These are phyloP conservation scores for Scheffersomyces quercinus DNA, from an alignment of 1,139 yeast species.

Conservation along the genomic window DNA sequence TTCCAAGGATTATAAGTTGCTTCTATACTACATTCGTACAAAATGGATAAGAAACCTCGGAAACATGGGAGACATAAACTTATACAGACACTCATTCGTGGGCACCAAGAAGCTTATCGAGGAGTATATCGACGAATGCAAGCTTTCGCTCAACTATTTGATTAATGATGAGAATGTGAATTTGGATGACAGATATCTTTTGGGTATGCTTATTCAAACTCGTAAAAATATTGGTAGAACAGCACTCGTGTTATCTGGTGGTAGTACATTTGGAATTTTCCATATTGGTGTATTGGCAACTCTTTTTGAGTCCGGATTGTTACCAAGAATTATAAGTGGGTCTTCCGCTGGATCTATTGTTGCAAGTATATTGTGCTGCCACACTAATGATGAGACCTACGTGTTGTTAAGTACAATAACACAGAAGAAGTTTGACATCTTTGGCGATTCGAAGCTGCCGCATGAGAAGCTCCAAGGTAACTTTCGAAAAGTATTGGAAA, in stretches of 20 bases:
- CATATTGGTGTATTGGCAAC: slow-evolving; percentile 92
- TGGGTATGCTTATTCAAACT: slow-evolving; percentile 83
- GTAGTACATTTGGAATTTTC: slow-evolving; percentile 89
- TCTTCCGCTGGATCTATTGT: slow-evolving; percentile 96
- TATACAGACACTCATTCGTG: slow-evolving; percentile 75
- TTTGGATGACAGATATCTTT: slow-evolving; percentile 64
- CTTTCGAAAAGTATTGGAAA: slow-evolving; percentile 37
- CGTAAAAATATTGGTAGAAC: slow-evolving; percentile 91
- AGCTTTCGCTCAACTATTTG: slow-evolving; percentile 55
- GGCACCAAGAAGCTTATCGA: slow-evolving; percentile 88
- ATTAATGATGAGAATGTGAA: slow-evolving; percentile 43
- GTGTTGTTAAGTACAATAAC: slow-evolving; percentile 55
- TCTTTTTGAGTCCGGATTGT: slow-evolving; percentile 65
- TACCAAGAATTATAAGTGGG: slow-evolving; percentile 92
- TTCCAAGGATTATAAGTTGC: slow-evolving; percentile 54
- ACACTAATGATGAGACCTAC: slow-evolving; percentile 71
- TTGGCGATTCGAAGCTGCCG: slow-evolving; percentile 25
- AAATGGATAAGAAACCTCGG: slow-evolving; percentile 86
- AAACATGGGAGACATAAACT: slow-evolving; percentile 78
- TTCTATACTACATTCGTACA: slow-evolving; percentile 77
- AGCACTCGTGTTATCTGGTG: slow-evolving; percentile 90
- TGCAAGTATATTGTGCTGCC: slow-evolving; percentile 84
- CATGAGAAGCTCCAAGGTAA: slow-evolving; percentile 39
- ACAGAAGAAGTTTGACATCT: slow-evolving; percentile 67
- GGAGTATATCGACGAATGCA: slow-evolving; percentile 79